Percentiles rank a stretch among this genome's conserved stretches.
phyloP scores from a whole-genome alignment of 176 grass and related monocot genomes.

The Musa troglodytarum region DNA sequence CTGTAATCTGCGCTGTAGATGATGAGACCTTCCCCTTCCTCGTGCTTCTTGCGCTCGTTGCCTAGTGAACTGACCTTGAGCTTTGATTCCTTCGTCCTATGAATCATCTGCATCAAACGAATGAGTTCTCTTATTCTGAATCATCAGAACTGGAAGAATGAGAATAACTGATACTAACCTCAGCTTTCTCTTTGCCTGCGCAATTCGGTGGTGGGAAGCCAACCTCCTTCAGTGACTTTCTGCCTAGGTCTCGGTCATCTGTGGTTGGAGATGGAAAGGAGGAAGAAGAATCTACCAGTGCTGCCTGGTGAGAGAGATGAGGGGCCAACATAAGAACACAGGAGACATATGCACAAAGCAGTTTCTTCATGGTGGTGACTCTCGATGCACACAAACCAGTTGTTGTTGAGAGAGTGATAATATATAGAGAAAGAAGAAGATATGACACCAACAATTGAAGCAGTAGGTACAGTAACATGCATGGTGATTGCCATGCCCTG shows the following conservation, averaged over 20 bases:
- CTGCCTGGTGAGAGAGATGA: not conserved
- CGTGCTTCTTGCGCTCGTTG: not conserved
- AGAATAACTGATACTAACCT: not conserved
- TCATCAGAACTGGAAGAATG: not conserved
- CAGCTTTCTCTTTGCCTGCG: not conserved
- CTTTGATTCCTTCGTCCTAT: not conserved
- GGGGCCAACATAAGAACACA: not conserved
- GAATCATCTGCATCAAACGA: not conserved
- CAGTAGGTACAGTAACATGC: not conserved
- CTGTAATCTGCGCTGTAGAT: slow-evolving; percentile 1
- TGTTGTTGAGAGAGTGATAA: not conserved
- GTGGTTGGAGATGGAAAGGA: not conserved
- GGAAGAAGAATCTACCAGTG: not conserved
- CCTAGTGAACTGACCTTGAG: too few species aligned
- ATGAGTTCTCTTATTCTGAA: not conserved
- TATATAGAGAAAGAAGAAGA: not conserved
- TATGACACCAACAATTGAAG: not conserved
- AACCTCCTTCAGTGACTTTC: not conserved
- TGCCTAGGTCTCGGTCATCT: not conserved
- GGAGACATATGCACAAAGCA: not conserved
- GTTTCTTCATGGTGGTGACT: not conserved
- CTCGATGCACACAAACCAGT: not conserved
- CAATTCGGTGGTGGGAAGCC: not conserved
- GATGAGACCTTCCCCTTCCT: not conserved
- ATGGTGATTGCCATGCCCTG: too few species aligned